Percentiles rank a stretch among this genome's conserved stretches.
Evolutionary conservation across 345 rosid genomes (phyloP).

Genomic region (Cardamine resedifolia): DNA sequence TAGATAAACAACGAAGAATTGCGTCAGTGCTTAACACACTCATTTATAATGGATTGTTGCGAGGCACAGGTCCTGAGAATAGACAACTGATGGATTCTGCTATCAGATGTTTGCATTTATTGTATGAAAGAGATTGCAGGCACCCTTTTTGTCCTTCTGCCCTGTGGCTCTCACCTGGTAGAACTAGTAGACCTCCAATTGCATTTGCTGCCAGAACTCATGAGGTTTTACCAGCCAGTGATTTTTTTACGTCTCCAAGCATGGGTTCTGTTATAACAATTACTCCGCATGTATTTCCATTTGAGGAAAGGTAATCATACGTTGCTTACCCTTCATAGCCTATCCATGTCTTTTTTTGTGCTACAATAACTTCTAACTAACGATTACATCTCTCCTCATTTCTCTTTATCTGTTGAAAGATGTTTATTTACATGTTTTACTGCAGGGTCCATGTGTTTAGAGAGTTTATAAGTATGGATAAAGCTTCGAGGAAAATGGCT

Average conservation of each 20-base stretch:
- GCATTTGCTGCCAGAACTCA: constrained; percentile 89
- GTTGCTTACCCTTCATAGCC: constrained; percentile 3
- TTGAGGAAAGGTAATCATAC: constrained; percentile 78
- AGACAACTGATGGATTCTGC: constrained; percentile 82
- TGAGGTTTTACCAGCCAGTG: constrained; percentile 59
- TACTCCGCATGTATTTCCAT: constrained; percentile 90
- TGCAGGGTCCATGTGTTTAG: constrained; percentile 94
- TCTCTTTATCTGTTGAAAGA: constrained; percentile 11
- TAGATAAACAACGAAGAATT: constrained; percentile 79
- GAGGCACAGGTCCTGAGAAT: constrained; percentile 47
- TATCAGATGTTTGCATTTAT: constrained; percentile 81
- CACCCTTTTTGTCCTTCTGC: constrained; percentile 77
- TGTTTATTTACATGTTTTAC: constrained; percentile 38
- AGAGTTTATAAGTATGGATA: constrained; percentile 90
- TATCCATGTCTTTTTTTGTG: constrained; percentile 8
- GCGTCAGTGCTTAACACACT: constrained; percentile 87
- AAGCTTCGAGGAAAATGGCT: constrained; percentile 80
- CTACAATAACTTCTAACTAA: background rate
- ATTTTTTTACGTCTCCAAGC: constrained; percentile 49
- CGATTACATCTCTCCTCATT: constrained; percentile 7
- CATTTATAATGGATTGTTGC: constrained; percentile 74
- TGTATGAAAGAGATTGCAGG: constrained; percentile 97
- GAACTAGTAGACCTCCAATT: constrained; percentile 73
- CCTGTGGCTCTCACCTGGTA: constrained; percentile 97
- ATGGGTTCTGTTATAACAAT: constrained; percentile 69